Evolutionary conservation across 371 early-diverging fungal genomes (phyloP).

Genomic region (Rhizopus arrhizus): DNA sequence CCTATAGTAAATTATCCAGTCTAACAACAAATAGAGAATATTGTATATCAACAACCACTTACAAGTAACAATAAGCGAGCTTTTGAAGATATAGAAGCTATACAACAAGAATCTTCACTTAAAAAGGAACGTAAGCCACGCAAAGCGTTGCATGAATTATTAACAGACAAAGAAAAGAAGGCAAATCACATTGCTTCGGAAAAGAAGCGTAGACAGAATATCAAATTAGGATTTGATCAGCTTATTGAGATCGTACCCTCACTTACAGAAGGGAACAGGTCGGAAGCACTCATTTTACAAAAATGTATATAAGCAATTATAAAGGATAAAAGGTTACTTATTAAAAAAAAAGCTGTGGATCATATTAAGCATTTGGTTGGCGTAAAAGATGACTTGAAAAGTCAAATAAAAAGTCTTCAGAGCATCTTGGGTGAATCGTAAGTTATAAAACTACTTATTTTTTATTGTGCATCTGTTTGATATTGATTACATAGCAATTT

Average conservation of each 20-base stretch:
- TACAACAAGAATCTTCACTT: not conserved
- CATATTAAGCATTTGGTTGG: constrained; percentile 43
- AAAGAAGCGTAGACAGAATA: constrained; percentile 87
- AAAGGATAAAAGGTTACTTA: too few relatives aligned
- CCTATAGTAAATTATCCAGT: not conserved
- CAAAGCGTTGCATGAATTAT: constrained; percentile 64
- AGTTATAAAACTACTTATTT: constrained; percentile 18
- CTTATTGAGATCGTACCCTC: constrained; percentile 82
- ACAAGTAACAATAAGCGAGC: not conserved
- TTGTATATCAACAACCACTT: not conserved
- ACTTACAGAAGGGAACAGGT: constrained; percentile 62
- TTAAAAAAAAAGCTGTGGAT: constrained; percentile 37
- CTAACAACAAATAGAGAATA: not conserved
- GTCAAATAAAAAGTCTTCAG: constrained; percentile 42
- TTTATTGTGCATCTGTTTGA: too few relatives aligned
- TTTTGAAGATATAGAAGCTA: not conserved
- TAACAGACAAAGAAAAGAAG: constrained; percentile 92
- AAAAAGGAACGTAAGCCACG: constrained; percentile 38
- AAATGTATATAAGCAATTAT: constrained; percentile 45
- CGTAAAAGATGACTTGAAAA: constrained; percentile 45
- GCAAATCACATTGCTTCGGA: constrained; percentile 95
- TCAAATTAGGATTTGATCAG: constrained; percentile 80
- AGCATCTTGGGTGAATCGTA: constrained; percentile 43
- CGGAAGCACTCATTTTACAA: constrained; percentile 63
- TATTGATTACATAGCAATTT: constrained; percentile 13